A percentile compares a stretch with the other conserved stretches of the same genome.
phyloP scores from a whole-genome alignment of 805 yeast species.

The Ascoidea asiatica region DNA sequence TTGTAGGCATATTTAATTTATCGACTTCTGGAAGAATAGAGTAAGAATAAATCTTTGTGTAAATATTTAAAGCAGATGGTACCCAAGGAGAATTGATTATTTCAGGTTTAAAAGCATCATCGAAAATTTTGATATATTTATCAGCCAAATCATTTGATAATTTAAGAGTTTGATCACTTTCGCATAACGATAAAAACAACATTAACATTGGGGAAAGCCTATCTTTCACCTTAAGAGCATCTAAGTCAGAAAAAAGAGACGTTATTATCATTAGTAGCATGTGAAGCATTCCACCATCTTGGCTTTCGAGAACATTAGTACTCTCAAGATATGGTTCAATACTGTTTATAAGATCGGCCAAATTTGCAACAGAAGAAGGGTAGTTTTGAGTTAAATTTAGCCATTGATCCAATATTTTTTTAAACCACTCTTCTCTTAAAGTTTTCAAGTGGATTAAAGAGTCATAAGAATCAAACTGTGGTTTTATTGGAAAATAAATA shows the following conservation, averaged over 20 bases:
- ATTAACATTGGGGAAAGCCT: conserved; percentile 26
- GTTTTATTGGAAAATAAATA: conserved; percentile 18
- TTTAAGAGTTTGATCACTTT: conserved; percentile 23
- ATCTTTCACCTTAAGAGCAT: neutral
- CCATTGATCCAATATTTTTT: conserved; percentile 25
- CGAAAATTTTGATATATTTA: conserved; percentile 23
- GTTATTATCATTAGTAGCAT: conserved; percentile 14
- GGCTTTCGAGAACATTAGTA: neutral
- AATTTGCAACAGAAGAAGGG: conserved; percentile 23
- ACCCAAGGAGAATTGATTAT: conserved; percentile 39
- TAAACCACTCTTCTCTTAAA: conserved; percentile 21
- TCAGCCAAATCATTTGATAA: conserved; percentile 20
- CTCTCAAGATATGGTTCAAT: conserved; percentile 5
- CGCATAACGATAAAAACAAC: conserved; percentile 28
- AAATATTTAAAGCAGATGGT: conserved; percentile 15
- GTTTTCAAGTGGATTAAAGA: conserved; percentile 27
- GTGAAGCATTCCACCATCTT: conserved; percentile 22
- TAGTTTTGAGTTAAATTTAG: conserved; percentile 28
- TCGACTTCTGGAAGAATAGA: neutral
- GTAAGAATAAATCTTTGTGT: neutral
- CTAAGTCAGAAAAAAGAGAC: neutral
- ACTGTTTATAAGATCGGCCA: conserved; percentile 26
- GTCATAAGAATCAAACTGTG: conserved; percentile 24
- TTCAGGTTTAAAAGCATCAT: conserved; percentile 22
- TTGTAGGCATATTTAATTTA: too few species aligned